Base-by-base conservation (phyloP, 2,329 filamentous ascomycete species). In the Botrytis aclada region DNA sequence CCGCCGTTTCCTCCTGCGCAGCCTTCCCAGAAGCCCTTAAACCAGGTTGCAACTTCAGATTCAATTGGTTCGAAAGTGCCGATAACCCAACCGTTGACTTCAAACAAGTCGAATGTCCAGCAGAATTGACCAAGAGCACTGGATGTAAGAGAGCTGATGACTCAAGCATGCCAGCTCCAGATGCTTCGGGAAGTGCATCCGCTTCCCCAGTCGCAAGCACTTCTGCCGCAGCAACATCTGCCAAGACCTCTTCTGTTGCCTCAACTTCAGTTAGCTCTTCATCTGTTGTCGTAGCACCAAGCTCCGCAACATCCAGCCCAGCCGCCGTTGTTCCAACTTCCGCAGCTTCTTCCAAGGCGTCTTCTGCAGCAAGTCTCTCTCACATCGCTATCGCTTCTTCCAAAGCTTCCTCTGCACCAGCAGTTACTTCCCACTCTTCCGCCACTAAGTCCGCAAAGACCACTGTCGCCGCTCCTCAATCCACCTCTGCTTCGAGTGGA, bases 21-120 rank as follows among this genome's bases (percentile, higher is more conserved):
- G 75, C 75, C 37, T 84, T 88, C 79, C 86, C 86, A 8, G 76
- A 77, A 2, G 76, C 77, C 6, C 79, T 88, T 3, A 81, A 84
- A 76, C 77, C 78, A 10, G 86, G 86, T 18, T 88, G 86, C 77
- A 81, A 84, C 76, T 88, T 85, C 83, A 84, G 86, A 70, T 88
- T 86, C 75, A 84, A 86, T 77, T 88, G 85, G 85, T 87, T 87
- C 78, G 77, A 83, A 65, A 82, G 82, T 74, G 83, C 85, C 39
- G 84, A 86, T 74, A 87, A 87, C 77, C 85, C 85, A 7, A 77
- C 71, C 9, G 81, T 87, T 51, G 81, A 78, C 41, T 87, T 84
- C 79, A 80, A 83, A 77, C 81, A 84, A 75, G 85, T 88, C 22
- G 78, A 81, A 34, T 88, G 86, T 77, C 86, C 85, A 0, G 79